These are phyloP conservation scores for Senecio squalidus DNA, from an alignment of 140 eudicot genomes.

Conservation along the genomic window DNA sequence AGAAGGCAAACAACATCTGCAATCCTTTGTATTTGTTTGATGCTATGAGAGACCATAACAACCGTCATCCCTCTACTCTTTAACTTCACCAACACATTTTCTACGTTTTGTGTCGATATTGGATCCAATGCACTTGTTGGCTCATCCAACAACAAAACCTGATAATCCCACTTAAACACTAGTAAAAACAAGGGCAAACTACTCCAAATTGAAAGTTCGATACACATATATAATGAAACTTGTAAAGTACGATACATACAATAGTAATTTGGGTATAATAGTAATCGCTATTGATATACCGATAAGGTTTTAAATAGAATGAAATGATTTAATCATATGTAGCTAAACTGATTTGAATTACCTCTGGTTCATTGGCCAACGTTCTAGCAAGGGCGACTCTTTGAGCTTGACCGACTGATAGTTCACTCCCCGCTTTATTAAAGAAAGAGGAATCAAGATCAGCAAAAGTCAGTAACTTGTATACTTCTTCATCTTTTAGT, in stretches of 20 bases:
- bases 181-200: not conserved
- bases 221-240: no score
- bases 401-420: constrained; percentile 97
- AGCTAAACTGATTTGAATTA: constrained; percentile 10
- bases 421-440: constrained; percentile 46
- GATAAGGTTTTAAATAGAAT: not conserved
- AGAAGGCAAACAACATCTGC: constrained; percentile 88
- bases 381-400: constrained; percentile 96
- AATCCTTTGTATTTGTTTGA: constrained; percentile 89
- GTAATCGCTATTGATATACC: not conserved
- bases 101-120: constrained; percentile 88
- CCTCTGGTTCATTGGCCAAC: constrained; percentile 96
- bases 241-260: no score
- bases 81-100: constrained; percentile 70
- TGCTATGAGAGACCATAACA: constrained; percentile 85
- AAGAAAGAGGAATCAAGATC: constrained; percentile 77
- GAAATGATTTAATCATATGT: not conserved
- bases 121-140: constrained; percentile 99
- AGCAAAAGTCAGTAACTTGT: constrained; percentile 63
- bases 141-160: constrained; percentile 91
- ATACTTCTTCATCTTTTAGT: constrained; percentile 66
- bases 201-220: no score
- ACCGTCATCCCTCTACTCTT: constrained; percentile 59
- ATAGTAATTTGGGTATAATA: no score
- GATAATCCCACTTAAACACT: not conserved